A percentile compares a stretch with the other conserved stretches of the same genome.
Conservation (phyloP, 2,329 filamentous ascomycete genomes). For the Didymella pomorum region DNA sequence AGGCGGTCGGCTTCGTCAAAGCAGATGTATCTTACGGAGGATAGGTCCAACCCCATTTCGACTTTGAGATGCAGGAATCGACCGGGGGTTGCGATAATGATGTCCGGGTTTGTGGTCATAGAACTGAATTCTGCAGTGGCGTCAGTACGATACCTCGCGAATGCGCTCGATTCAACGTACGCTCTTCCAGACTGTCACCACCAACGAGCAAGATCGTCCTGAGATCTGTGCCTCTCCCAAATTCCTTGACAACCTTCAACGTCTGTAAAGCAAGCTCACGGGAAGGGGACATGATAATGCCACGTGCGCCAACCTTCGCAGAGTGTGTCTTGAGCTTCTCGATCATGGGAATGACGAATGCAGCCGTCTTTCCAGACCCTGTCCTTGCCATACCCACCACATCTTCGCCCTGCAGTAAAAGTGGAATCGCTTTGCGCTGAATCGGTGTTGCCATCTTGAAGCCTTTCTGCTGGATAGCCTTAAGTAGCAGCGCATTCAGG, state of each 20-base stretch:
- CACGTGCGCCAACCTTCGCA: constrained; percentile 83
- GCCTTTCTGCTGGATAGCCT: constrained; percentile 91
- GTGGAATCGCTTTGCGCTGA: constrained; percentile 93
- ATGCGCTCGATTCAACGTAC: constrained; percentile 28
- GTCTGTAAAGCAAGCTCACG: constrained; percentile 95
- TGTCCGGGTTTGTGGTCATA: constrained; percentile 95
- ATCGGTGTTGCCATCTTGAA: constrained; percentile 97
- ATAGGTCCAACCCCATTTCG: constrained; percentile 92
- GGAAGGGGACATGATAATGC: constrained; percentile 88
- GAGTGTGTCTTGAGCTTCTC: constrained; percentile 90
- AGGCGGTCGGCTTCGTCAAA: constrained; percentile 97
- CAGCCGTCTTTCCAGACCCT: constrained; percentile 98
- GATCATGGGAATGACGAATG: constrained; percentile 98
- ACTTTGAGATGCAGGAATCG: constrained; percentile 97
- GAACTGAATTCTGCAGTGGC: constrained; percentile 72
- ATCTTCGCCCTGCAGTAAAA: constrained; percentile 88
- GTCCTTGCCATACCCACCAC: constrained; percentile 99
- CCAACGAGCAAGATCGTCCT: constrained; percentile 91
- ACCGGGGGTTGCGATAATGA: constrained; percentile 95
- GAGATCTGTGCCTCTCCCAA: constrained; percentile 88
- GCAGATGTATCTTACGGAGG: constrained; percentile 89
- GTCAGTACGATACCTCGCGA: constrained; percentile 12
- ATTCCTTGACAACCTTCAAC: constrained; percentile 93
- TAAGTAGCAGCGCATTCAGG: constrained; percentile 81
- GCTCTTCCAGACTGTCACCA: constrained; percentile 94